Conservation (phyloP, 352 stramenopile species). For the Halophytophthora polymorphica region DNA sequence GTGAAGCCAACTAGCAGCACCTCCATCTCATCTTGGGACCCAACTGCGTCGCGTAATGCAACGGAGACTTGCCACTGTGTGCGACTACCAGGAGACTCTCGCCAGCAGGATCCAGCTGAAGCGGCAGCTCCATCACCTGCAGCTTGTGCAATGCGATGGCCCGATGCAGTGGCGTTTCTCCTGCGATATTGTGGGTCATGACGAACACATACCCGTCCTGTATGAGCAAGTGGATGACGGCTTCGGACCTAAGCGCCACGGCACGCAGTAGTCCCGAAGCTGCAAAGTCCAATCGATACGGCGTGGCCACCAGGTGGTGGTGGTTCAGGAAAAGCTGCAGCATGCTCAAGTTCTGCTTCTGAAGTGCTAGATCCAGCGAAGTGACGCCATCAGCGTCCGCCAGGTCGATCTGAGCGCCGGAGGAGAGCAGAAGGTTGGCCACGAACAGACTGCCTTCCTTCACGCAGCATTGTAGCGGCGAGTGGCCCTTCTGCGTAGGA, state of each 20-base stretch:
- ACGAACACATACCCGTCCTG: constrained; percentile 21
- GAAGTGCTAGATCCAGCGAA: constrained; percentile 6
- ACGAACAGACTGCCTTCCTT: constrained; percentile 22
- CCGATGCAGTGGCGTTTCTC: constrained; percentile 20
- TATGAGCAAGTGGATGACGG: constrained; percentile 15
- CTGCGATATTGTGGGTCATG: background rate
- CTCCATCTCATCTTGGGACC: constrained; percentile 10
- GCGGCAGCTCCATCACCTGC: constrained; percentile 14
- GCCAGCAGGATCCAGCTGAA: constrained; percentile 10
- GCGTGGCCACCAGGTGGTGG: constrained; percentile 16
- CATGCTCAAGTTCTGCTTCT: constrained; percentile 10
- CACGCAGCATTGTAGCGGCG: constrained; percentile 24
- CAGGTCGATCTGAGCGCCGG: constrained; percentile 15
- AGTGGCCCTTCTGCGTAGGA: constrained; percentile 23
- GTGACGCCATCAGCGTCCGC: constrained; percentile 12
- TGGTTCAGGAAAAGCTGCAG: constrained; percentile 33
- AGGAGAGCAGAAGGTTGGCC: constrained; percentile 19
- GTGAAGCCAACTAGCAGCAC: constrained; percentile 14
- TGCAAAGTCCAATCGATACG: constrained; percentile 14
- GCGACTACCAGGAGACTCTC: constrained; percentile 5
- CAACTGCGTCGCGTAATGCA: constrained; percentile 19
- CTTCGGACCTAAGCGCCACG: constrained; percentile 1
- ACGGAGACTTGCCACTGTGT: constrained; percentile 1
- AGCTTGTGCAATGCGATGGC: constrained; percentile 7
- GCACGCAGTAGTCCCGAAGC: constrained; percentile 11